Conservation (phyloP, 768 basidiomycete species). For the Tylopilus cervinicoccineus region DNA sequence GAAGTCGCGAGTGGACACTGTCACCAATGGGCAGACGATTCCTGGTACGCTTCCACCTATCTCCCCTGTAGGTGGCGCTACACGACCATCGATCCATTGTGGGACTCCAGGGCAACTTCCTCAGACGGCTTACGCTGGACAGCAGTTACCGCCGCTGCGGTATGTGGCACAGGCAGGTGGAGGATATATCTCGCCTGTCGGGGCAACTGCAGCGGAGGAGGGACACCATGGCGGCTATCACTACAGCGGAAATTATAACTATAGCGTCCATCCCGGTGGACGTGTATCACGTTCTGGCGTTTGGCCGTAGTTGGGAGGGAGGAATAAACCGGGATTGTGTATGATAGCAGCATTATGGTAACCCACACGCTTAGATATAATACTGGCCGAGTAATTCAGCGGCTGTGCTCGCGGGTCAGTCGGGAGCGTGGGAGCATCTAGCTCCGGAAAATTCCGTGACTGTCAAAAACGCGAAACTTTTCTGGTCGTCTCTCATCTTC, state of each 20-base stretch:
- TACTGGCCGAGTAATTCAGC: conserved; percentile 10
- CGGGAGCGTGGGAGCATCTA: conserved; percentile 25
- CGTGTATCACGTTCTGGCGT: conserved; percentile 21
- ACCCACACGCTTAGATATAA: conserved; percentile 15
- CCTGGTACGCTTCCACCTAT: conserved; percentile 21
- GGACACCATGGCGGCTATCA: conserved; percentile 20
- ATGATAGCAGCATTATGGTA: conserved; percentile 13
- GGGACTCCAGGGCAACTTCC: conserved; percentile 15
- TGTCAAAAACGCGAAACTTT: conserved; percentile 48
- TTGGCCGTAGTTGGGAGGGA: conserved; percentile 25
- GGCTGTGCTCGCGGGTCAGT: conserved; percentile 18
- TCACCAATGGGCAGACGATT: conserved; percentile 11
- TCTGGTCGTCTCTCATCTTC: conserved; percentile 41
- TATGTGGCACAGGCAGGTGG: conserved; percentile 19
- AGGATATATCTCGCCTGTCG: conserved; percentile 22
- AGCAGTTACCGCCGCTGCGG: conserved; percentile 28
- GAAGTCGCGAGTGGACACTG: conserved; percentile 44
- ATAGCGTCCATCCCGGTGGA: conserved; percentile 17
- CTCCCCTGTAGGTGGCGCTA: conserved; percentile 18
- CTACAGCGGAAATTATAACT: conserved; percentile 23
- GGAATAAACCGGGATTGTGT: conserved; percentile 8
- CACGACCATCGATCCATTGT: conserved; percentile 12
- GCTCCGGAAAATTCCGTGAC: conserved; percentile 31
- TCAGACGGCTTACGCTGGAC: conserved; percentile 17
- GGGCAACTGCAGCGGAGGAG: conserved; percentile 14